Conservation (phyloP, 2,329 filamentous ascomycete genomes). For the Clonostachys rosea region DNA sequence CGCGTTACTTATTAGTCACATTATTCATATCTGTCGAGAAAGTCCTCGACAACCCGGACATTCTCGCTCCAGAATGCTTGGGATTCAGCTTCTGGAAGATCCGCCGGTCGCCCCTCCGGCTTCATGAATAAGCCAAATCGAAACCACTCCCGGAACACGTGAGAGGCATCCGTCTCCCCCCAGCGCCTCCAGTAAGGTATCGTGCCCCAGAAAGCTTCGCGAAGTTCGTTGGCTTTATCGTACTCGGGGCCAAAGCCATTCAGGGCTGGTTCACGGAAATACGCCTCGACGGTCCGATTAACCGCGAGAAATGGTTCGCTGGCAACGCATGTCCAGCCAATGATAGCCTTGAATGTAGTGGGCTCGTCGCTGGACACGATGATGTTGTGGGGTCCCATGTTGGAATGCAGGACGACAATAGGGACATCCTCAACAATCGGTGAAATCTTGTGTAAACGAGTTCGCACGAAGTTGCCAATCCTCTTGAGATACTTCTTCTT, state of each 20-base stretch:
- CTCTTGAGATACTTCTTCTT: not conserved
- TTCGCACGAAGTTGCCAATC: not conserved
- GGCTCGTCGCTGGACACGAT: slow-evolving; percentile 5
- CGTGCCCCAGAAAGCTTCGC: not conserved
- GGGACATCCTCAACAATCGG: slow-evolving; percentile 7
- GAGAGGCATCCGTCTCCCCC: not conserved
- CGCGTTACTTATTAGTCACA: too few relatives aligned
- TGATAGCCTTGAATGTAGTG: slow-evolving; percentile 6
- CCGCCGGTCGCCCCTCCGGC: not conserved
- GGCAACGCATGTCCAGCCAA: slow-evolving; percentile 8
- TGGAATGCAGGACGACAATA: slow-evolving; percentile 6
- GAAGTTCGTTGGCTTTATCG: not conserved
- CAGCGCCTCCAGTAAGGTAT: not conserved
- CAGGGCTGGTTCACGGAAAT: slow-evolving; percentile 6
- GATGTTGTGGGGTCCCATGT: slow-evolving; percentile 9
- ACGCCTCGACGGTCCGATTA: slow-evolving; percentile 5
- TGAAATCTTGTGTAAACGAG: slow-evolving; percentile 4
- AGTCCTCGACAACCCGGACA: slow-evolving; percentile 6
- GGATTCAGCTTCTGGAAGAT: not conserved
- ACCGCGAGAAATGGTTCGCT: slow-evolving; percentile 7
- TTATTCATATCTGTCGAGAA: slow-evolving; percentile 3
- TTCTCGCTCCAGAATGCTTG: slow-evolving; percentile 5
- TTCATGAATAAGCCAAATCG: not conserved
- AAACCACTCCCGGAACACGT: not conserved
- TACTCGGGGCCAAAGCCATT: slow-evolving; percentile 2